These are phyloP conservation scores for Smittium culicis DNA, from an alignment of 371 early-diverging fungal species.

Conservation along the genomic window DNA sequence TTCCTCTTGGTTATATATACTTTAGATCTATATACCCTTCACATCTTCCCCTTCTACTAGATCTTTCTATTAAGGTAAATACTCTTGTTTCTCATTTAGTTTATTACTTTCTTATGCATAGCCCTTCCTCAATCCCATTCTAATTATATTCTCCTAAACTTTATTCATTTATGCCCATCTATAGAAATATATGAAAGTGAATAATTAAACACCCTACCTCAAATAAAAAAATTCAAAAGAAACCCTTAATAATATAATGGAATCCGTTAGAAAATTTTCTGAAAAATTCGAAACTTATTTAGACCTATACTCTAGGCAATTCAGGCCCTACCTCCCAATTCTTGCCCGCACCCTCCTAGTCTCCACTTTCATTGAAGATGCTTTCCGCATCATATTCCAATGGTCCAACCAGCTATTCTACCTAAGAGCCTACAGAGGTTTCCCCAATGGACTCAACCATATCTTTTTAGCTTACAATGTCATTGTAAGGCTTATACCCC, in stretches of 20 bases:
- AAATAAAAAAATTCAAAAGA: not conserved
- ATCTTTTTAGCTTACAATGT: conserved; percentile 73
- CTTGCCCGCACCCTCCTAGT: conserved; percentile 84
- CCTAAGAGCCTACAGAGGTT: conserved; percentile 58
- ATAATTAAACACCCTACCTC: no score
- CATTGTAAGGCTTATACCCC: conserved; percentile 11
- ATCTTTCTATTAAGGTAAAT: no score
- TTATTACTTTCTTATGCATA: no score
- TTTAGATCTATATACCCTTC: no score
- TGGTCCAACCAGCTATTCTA: conserved; percentile 77
- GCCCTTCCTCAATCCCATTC: no score
- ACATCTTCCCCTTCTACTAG: no score
- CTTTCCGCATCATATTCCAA: conserved; percentile 71
- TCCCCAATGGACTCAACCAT: conserved; percentile 61
- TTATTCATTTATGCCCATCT: no score
- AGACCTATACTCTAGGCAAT: conserved; percentile 53
- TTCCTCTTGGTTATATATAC: no score
- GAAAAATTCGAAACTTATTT: conserved; percentile 59
- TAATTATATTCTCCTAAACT: no score
- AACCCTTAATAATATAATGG: conserved; percentile 16
- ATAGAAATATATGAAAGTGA: no score
- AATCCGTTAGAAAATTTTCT: conserved; percentile 25
- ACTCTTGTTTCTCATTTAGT: no score
- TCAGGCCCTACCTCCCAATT: conserved; percentile 84
- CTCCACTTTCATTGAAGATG: conserved; percentile 90